Evolutionary conservation across 1,284 basidiomycete genomes (phyloP).

Genomic region (Kalmanozyma brasiliensis): DNA sequence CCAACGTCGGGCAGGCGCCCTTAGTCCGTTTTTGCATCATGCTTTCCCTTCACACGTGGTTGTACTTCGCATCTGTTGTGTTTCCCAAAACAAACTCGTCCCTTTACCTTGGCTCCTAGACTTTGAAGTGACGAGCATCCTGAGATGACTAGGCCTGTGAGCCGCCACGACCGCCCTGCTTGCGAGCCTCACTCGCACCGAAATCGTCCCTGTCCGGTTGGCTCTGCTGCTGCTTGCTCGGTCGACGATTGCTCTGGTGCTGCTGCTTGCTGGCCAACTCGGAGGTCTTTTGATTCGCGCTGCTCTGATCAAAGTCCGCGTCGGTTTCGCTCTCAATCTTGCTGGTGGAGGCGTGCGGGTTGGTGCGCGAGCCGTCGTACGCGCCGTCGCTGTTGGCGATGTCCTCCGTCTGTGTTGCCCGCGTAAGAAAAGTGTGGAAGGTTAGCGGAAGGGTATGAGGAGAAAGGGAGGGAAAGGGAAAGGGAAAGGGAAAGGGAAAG

Average conservation of each 20-base stretch:
- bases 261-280: slow-evolving; percentile 13
- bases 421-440: too few relatives aligned
- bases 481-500: neutral
- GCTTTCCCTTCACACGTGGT: slow-evolving; percentile 18
- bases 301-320: slow-evolving; percentile 14
- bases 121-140: too few relatives aligned
- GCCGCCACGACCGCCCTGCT: slow-evolving; percentile 24
- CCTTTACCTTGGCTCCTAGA: too few relatives aligned
- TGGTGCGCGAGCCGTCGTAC: slow-evolving; percentile 23
- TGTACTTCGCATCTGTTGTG: slow-evolving; percentile 39
- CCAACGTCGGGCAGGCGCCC: slow-evolving; percentile 54
- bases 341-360: slow-evolving; percentile 10
- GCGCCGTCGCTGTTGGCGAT: slow-evolving; percentile 35
- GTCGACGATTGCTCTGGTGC: slow-evolving; percentile 7
- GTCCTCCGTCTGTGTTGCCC: slow-evolving; percentile 32
- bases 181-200: slow-evolving; percentile 24
- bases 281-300: slow-evolving; percentile 15
- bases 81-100: slow-evolving; percentile 9
- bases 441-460: neutral
- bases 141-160: too few relatives aligned
- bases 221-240: slow-evolving; percentile 18
- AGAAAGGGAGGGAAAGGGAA: neutral
- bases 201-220: slow-evolving; percentile 12
- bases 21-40: slow-evolving; percentile 40
- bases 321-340: slow-evolving; percentile 29